phyloP scores from a whole-genome alignment of 805 yeast species.

The Yamadazyma paraphyllophila region DNA sequence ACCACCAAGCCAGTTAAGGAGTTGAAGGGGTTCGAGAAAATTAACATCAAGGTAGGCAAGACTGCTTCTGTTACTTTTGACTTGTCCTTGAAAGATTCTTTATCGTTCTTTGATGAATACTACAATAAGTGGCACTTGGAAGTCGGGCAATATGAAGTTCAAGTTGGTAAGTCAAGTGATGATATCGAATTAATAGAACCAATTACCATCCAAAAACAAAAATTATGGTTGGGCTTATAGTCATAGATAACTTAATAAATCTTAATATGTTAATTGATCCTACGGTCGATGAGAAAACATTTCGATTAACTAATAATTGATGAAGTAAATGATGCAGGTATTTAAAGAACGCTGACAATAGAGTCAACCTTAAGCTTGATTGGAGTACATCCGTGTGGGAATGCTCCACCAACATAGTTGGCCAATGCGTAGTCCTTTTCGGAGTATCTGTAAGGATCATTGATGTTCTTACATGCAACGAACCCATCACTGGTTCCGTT shows the following conservation, averaged over 20 bases:
- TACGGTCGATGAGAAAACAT: too few relatives aligned
- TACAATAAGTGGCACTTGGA: slow-evolving; percentile 25
- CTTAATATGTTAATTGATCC: neutral
- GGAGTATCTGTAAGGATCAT: slow-evolving; percentile 30
- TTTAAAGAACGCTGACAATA: neutral
- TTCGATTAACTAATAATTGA: too few relatives aligned
- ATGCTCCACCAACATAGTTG: neutral
- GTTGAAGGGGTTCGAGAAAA: slow-evolving; percentile 31
- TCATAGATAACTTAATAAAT: neutral
- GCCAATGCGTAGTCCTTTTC: slow-evolving; percentile 5
- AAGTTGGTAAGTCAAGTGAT: slow-evolving; percentile 23
- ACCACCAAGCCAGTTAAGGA: slow-evolving; percentile 27
- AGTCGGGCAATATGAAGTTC: slow-evolving; percentile 24
- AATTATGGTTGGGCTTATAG: slow-evolving; percentile 12
- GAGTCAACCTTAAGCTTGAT: slow-evolving; percentile 5
- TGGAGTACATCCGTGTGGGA: slow-evolving; percentile 2
- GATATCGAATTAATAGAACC: slow-evolving; percentile 11
- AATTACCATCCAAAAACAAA: slow-evolving; percentile 8
- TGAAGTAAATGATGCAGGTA: neutral
- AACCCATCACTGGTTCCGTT: slow-evolving; percentile 19
- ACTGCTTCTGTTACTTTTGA: slow-evolving; percentile 15
- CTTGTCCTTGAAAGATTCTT: slow-evolving; percentile 24
- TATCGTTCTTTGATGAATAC: slow-evolving; percentile 31
- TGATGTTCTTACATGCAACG: slow-evolving; percentile 25
- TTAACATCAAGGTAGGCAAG: slow-evolving; percentile 19